Conservation (phyloP, 2,329 filamentous ascomycete species). For the Fusarium agapanthi region DNA sequence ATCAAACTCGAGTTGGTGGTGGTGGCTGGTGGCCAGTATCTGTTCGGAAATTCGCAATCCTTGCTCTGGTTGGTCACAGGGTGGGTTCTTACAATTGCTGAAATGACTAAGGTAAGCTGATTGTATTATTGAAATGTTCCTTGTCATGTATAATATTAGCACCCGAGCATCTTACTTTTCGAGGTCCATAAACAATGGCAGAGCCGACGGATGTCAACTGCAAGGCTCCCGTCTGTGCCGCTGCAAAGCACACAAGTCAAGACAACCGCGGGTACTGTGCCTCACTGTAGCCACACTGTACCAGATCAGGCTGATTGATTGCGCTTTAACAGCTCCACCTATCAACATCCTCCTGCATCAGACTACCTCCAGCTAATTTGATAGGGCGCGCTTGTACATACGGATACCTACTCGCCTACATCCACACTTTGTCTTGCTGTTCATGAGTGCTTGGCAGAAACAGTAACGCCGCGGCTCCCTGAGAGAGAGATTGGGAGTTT, state of each 20-base stretch:
- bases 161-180: background rate
- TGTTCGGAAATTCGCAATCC: conserved; percentile 28
- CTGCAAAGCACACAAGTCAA: background rate
- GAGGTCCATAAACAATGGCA: conserved; percentile 18
- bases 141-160: background rate
- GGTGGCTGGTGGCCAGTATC: conserved; percentile 17
- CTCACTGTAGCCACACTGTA: background rate
- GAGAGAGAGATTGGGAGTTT: conserved; percentile 2
- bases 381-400: conserved; percentile 20
- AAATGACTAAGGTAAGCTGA: conserved; percentile 12
- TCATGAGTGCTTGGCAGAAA: conserved; percentile 26
- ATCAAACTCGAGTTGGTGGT: background rate
- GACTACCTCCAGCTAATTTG: conserved; percentile 1
- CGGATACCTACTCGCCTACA: background rate
- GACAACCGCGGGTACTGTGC: background rate
- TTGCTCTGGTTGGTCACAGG: background rate
- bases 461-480: conserved; percentile 18
- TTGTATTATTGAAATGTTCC: background rate
- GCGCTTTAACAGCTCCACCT: conserved; percentile 12
- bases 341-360: conserved; percentile 25
- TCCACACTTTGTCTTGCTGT: conserved; percentile 19
- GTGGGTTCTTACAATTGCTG: background rate
- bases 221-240: conserved; percentile 26
- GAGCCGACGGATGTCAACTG: conserved; percentile 14
- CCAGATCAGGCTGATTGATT: conserved; percentile 19